These are phyloP conservation scores for Leccinum rimulosum DNA, from an alignment of 768 basidiomycete genomes.

Conservation along the genomic window DNA sequence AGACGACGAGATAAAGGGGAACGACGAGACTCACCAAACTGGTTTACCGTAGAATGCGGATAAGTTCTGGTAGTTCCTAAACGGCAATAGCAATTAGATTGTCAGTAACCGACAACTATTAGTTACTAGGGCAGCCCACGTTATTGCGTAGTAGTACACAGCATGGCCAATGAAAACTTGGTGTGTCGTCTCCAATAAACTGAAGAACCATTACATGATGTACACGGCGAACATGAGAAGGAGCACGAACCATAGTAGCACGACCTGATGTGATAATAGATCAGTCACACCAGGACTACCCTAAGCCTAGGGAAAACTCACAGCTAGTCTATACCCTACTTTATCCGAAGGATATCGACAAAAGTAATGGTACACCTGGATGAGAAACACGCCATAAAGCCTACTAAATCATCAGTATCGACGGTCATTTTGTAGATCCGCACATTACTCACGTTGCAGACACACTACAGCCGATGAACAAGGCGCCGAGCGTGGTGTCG, in stretches of 20 bases:
- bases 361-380: neutral
- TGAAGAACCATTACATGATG: constrained; percentile 17
- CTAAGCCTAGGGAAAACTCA: constrained; percentile 31
- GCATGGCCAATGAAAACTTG: constrained; percentile 51
- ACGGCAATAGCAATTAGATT: constrained; percentile 4
- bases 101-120: neutral
- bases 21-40: constrained; percentile 40
- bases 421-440: neutral
- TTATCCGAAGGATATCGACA: neutral
- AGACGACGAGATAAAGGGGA: constrained; percentile 4
- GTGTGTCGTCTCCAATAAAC: constrained; percentile 47
- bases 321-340: neutral
- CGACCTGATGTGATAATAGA: constrained; percentile 25
- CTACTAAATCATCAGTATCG: constrained; percentile 32
- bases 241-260: constrained; percentile 30
- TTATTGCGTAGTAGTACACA: constrained; percentile 53
- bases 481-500: constrained; percentile 58
- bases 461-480: constrained; percentile 55
- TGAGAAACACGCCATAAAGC: constrained; percentile 47
- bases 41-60: constrained; percentile 37
- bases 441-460: constrained; percentile 36
- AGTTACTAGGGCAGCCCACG: constrained; percentile 35
- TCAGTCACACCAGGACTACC: neutral
- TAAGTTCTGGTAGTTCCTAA: constrained; percentile 42
- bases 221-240: neutral